A percentile compares a stretch with the other conserved stretches of the same genome.
phyloP scores from a whole-genome alignment of 2,329 filamentous ascomycete species.

The Chaetomiaceae sp. region DNA sequence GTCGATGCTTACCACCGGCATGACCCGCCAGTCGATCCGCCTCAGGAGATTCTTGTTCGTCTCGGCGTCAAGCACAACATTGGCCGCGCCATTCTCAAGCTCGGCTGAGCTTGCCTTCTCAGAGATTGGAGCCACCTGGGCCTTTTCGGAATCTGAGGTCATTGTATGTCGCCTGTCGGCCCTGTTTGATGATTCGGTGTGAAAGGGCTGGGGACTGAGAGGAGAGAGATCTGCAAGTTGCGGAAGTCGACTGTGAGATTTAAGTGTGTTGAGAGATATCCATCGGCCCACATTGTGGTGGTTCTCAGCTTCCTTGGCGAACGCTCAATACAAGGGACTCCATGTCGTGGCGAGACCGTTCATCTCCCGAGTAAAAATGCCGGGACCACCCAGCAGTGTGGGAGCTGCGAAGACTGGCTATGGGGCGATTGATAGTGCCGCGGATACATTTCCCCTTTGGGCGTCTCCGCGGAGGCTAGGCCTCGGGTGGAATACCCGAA shows the following conservation, averaged over 20 bases:
- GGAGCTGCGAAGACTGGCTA: background rate
- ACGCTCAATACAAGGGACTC: background rate
- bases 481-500: background rate
- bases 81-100: conserved; percentile 1
- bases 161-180: background rate
- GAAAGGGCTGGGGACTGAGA: background rate
- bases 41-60: conserved; percentile 37
- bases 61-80: conserved; percentile 13
- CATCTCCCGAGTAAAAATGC: background rate
- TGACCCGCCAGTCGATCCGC: conserved; percentile 41
- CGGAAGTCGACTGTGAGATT: background rate
- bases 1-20: conserved; percentile 34
- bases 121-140: background rate
- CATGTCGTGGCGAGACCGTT: background rate
- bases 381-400: background rate
- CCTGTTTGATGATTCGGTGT: background rate
- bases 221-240: background rate
- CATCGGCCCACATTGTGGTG: background rate
- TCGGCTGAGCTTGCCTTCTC: conserved; percentile 6
- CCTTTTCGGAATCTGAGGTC: conserved; percentile 4
- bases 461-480: background rate
- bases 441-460: background rate
- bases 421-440: too few species aligned
- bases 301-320: background rate
- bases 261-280: background rate